These are phyloP conservation scores for Piromyces sp. DNA, from an alignment of 192 early-diverging fungal genomes.

Conservation along the genomic window DNA sequence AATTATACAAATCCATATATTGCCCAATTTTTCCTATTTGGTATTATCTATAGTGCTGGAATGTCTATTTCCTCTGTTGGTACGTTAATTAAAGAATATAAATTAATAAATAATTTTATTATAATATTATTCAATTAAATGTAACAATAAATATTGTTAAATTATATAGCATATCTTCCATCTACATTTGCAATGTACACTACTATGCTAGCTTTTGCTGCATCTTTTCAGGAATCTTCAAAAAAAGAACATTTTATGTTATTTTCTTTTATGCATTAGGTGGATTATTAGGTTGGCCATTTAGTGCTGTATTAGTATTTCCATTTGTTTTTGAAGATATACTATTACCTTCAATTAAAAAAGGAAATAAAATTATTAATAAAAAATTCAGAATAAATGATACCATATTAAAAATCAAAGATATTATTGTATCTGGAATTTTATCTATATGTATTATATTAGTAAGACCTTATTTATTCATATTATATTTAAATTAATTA, in stretches of 20 bases:
- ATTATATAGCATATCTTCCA: constrained; percentile 54
- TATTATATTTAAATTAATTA: no score
- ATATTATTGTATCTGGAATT: background rate
- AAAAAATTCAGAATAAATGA: background rate
- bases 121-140: no score
- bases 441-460: background rate
- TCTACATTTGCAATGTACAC: constrained; percentile 84
- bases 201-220: constrained; percentile 55
- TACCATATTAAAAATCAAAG: background rate
- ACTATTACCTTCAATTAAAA: constrained; percentile 9
- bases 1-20: constrained; percentile 40
- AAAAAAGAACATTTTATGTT: constrained; percentile 29
- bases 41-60: constrained; percentile 54
- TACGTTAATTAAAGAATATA: constrained; percentile 8
- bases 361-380: background rate
- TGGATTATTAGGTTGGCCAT: constrained; percentile 72
- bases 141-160: background rate
- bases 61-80: constrained; percentile 69
- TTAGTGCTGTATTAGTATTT: constrained; percentile 50
- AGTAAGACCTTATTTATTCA: no score
- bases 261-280: constrained; percentile 45
- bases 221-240: constrained; percentile 36
- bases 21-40: constrained; percentile 45
- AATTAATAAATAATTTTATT: no score
- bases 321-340: constrained; percentile 64